These are phyloP conservation scores for Mollisiaceae sp. DNA, from an alignment of 2,329 filamentous ascomycete genomes.

Conservation along the genomic window DNA sequence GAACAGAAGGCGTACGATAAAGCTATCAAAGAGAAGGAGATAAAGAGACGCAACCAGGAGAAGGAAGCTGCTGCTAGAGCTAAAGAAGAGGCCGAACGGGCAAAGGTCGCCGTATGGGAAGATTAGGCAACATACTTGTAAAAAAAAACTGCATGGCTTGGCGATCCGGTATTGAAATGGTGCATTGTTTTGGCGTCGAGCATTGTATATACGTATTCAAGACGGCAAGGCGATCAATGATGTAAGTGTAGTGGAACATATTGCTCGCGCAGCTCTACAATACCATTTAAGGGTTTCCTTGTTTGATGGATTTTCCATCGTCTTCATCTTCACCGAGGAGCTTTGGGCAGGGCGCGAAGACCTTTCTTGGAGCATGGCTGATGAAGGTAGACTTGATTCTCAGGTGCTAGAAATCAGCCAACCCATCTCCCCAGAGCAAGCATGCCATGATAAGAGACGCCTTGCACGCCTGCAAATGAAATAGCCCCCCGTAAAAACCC, in stretches of 20 bases:
- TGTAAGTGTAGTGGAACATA: no score
- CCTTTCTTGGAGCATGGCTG: slow-evolving; percentile 7
- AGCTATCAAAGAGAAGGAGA: slow-evolving; percentile 83
- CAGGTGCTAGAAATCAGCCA: slow-evolving; percentile 27
- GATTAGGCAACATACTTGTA: slow-evolving; percentile 50
- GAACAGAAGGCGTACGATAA: slow-evolving; percentile 88
- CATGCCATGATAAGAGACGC: slow-evolving; percentile 37
- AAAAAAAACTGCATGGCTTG: slow-evolving; percentile 8
- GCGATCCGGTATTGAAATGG: slow-evolving; percentile 8
- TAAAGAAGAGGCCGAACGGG: slow-evolving; percentile 70
- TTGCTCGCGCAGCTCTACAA: background rate
- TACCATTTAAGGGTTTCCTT: background rate
- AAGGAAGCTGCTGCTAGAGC: slow-evolving; percentile 64
- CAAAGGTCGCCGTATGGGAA: slow-evolving; percentile 89
- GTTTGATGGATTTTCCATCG: background rate
- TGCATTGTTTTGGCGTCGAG: slow-evolving; percentile 26
- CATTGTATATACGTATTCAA: slow-evolving; percentile 7
- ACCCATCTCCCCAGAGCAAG: slow-evolving; percentile 29
- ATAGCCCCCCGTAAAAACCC: slow-evolving; percentile 24
- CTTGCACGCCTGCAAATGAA: slow-evolving; percentile 38
- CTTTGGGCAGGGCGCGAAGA: background rate
- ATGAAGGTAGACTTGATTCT: slow-evolving; percentile 23
- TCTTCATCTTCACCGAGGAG: background rate
- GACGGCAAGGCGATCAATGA: background rate
- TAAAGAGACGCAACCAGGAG: slow-evolving; percentile 75